These are phyloP conservation scores for Austroboletus rostrupii DNA, from an alignment of 1,284 basidiomycete genomes.

Conservation along the genomic window DNA sequence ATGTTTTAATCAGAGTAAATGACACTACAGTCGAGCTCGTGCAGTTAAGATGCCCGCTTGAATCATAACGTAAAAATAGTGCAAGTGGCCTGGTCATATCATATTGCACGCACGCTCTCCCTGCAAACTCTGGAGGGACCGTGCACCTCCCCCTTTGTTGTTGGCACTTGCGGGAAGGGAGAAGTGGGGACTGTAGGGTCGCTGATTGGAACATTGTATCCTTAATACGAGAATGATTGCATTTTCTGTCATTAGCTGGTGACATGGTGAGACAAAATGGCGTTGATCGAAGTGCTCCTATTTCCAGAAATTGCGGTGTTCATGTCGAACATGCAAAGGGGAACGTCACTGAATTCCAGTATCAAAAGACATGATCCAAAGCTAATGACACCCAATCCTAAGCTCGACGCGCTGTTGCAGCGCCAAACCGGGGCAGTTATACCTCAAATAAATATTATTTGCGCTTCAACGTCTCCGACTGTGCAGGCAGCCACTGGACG, in stretches of 20 bases:
- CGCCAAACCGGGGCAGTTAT: no score
- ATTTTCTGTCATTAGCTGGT: neutral
- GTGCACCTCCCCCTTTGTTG: slow-evolving; percentile 17
- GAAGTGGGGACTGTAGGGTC: slow-evolving; percentile 23
- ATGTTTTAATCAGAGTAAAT: slow-evolving; percentile 25
- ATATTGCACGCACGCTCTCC: slow-evolving; percentile 26
- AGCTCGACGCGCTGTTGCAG: no score
- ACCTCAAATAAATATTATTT: slow-evolving; percentile 20
- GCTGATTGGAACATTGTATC: slow-evolving; percentile 23
- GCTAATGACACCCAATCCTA: no score
- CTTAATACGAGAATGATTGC: slow-evolving; percentile 17
- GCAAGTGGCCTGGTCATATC: slow-evolving; percentile 13
- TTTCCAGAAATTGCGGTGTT: no score
- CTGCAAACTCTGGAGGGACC: slow-evolving; percentile 17
- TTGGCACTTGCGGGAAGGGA: slow-evolving; percentile 21
- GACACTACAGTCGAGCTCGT: slow-evolving; percentile 27
- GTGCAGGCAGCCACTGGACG: slow-evolving; percentile 56
- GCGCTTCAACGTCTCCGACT: slow-evolving; percentile 22
- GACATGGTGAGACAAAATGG: no score
- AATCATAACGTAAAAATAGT: slow-evolving; percentile 10
- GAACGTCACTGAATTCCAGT: no score
- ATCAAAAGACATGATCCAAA: no score
- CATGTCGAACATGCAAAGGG: no score
- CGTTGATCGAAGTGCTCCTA: no score
- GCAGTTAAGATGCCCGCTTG: slow-evolving; percentile 18